Conservation (phyloP, 23 red algal species). For the Gracilaria domingensis region DNA sequence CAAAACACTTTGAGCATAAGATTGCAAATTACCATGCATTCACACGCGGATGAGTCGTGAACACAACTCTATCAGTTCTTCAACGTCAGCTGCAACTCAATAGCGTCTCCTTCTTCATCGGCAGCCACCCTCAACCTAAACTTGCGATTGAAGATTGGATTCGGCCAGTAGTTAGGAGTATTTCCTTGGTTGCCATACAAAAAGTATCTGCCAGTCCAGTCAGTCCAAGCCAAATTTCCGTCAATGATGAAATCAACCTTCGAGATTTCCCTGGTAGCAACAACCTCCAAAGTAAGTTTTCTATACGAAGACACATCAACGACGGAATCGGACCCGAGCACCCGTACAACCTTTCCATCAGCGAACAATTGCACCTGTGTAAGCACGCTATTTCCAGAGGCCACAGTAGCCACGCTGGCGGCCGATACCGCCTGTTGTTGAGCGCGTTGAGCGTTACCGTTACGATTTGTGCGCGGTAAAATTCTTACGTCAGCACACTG, state of each 20-base stretch:
- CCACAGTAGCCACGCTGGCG: too few species aligned
- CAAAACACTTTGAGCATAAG: neutral
- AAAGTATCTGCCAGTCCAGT: constrained; percentile 18
- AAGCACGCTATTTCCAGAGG: neutral
- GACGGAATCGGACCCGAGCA: neutral
- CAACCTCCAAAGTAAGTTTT: constrained; percentile 5
- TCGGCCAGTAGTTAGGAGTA: constrained; percentile 15
- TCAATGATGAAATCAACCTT: constrained; percentile 20
- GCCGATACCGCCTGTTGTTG: constrained; percentile 23
- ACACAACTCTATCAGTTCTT: neutral
- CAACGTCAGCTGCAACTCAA: constrained; percentile 8
- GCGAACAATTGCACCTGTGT: neutral
- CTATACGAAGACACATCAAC: constrained; percentile 3
- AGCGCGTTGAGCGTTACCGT: neutral
- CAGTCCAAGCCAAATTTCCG: constrained; percentile 18
- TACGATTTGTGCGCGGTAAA: neutral
- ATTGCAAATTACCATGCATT: neutral
- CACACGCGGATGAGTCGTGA: neutral
- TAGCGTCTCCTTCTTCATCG: constrained; percentile 16
- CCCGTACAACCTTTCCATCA: constrained; percentile 2
- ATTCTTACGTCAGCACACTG: constrained; percentile 69
- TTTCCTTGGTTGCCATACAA: neutral
- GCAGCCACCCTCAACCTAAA: constrained; percentile 12
- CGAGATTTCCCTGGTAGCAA: constrained; percentile 10
- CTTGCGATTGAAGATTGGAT: constrained; percentile 40